phyloP scores from a whole-genome alignment of 2,329 filamentous ascomycete species.

The Neonectria ditissima region DNA sequence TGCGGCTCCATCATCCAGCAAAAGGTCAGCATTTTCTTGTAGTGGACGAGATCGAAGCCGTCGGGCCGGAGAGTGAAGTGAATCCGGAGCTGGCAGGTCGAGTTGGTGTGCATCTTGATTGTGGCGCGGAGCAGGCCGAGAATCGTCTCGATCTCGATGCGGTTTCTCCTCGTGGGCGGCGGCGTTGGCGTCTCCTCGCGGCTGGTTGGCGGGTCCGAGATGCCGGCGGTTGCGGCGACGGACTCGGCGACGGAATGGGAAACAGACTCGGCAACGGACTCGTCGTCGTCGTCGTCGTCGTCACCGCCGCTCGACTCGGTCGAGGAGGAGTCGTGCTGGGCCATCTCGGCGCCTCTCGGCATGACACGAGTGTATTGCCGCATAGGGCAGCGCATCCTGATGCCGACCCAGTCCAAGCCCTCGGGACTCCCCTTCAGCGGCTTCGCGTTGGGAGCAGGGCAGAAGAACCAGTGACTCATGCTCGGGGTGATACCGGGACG shows the following conservation, averaged over 20 bases:
- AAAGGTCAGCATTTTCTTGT: constrained; percentile 30
- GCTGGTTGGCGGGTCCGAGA: not conserved
- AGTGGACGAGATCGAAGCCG: constrained; percentile 26
- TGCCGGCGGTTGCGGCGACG: not conserved
- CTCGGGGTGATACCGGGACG: constrained; percentile 2
- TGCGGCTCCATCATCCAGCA: constrained; percentile 31
- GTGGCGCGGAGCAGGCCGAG: constrained; percentile 25
- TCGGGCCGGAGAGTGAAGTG: constrained; percentile 21
- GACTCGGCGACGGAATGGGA: not conserved
- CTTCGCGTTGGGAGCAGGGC: constrained; percentile 26
- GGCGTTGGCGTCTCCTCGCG: not conserved
- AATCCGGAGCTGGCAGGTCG: constrained; percentile 36
- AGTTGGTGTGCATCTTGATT: constrained; percentile 41
- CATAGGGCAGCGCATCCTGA: constrained; percentile 41
- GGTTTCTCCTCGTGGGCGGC: not conserved
- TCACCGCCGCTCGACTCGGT: not conserved
- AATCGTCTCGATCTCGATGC: constrained; percentile 25
- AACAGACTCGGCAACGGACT: not conserved
- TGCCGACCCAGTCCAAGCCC: constrained; percentile 44
- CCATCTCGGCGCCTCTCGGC: not conserved
- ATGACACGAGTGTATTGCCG: not conserved
- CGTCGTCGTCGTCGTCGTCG: not conserved
- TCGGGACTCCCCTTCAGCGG: constrained; percentile 26
- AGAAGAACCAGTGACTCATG: constrained; percentile 30
- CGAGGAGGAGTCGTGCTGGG: not conserved